Percentiles rank a stretch among this genome's conserved stretches.
phyloP scores from a whole-genome alignment of 257 asterid species.

The Solanum pimpinellifolium region DNA sequence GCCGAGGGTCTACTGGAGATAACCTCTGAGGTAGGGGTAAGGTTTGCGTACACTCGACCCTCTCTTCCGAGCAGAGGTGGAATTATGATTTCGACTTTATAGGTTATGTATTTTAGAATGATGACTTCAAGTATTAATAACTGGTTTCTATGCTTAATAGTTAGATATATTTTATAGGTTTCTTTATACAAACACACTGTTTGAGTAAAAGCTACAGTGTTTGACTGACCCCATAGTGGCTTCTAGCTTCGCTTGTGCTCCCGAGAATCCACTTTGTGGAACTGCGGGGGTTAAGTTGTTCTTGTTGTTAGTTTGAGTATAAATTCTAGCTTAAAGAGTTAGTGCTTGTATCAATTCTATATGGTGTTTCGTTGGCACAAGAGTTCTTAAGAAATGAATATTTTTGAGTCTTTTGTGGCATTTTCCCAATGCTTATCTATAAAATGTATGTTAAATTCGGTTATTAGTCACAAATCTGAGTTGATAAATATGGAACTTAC shows the following conservation, averaged over 20 bases:
- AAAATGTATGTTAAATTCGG: neutral
- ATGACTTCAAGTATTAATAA: neutral
- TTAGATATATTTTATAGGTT: too few species aligned
- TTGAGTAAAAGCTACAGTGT: neutral
- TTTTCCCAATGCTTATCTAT: neutral
- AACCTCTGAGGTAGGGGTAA: neutral
- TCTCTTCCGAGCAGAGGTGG: neutral
- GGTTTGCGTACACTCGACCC: accelerated
- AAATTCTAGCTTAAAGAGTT: neutral
- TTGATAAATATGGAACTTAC: neutral
- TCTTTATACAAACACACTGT: neutral
- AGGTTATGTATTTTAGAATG: neutral
- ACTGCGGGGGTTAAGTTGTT: too few species aligned
- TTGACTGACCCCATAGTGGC: neutral
- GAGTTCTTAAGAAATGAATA: neutral
- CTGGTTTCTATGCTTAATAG: neutral
- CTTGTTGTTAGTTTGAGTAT: neutral
- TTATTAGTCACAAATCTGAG: neutral
- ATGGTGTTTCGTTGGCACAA: neutral
- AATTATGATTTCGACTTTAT: neutral
- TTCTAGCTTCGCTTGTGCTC: neutral
- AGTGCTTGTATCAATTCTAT: neutral
- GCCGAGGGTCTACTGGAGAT: neutral
- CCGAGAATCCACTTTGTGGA: neutral
- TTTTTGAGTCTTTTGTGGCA: neutral